phyloP scores from a whole-genome alignment of 164 flowering plant genomes.

The Chloranthus sessilifolius region DNA sequence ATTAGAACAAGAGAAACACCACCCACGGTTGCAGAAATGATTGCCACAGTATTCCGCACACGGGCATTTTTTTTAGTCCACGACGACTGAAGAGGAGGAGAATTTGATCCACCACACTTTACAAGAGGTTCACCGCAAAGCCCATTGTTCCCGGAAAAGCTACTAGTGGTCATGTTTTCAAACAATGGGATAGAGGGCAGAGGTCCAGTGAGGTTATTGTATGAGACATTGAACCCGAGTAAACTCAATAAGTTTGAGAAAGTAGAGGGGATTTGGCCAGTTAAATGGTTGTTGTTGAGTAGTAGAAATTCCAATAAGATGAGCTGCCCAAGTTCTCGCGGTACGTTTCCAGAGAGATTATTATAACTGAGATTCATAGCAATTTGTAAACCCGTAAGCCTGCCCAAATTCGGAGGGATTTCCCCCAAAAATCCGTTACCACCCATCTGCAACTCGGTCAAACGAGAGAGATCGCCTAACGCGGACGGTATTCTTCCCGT shows the following conservation, averaged over 20 bases:
- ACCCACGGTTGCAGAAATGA: slow-evolving; percentile 1
- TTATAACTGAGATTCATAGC: slow-evolving; percentile 72
- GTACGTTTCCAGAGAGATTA: slow-evolving; percentile 52
- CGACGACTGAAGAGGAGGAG: not conserved
- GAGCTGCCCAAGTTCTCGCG: slow-evolving; percentile 49
- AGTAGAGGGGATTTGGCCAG: slow-evolving; percentile 7
- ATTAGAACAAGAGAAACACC: slow-evolving; percentile 4
- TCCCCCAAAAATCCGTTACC: slow-evolving; percentile 4
- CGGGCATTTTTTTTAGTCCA: not conserved
- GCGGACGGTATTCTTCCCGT: slow-evolving; percentile 1
- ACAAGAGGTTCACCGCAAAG: slow-evolving; percentile 14
- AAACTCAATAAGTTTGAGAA: slow-evolving; percentile 7
- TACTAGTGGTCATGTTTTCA: slow-evolving; percentile 12
- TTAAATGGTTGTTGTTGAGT: slow-evolving; percentile 8
- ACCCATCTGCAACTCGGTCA: slow-evolving; percentile 12
- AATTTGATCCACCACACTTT: slow-evolving; percentile 2
- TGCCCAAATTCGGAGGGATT: slow-evolving; percentile 22
- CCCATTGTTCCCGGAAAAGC: slow-evolving; percentile 16
- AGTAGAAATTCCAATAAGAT: slow-evolving; percentile 25
- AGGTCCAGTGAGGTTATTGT: slow-evolving; percentile 54
- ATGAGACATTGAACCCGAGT: slow-evolving; percentile 40
- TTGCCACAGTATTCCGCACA: not conserved
- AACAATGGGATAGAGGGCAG: slow-evolving; percentile 19
- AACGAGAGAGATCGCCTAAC: slow-evolving; percentile 8
- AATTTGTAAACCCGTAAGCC: slow-evolving; percentile 56